phyloP scores from a whole-genome alignment of 2,329 filamentous ascomycete genomes.

The Colletotrichum sp. region DNA sequence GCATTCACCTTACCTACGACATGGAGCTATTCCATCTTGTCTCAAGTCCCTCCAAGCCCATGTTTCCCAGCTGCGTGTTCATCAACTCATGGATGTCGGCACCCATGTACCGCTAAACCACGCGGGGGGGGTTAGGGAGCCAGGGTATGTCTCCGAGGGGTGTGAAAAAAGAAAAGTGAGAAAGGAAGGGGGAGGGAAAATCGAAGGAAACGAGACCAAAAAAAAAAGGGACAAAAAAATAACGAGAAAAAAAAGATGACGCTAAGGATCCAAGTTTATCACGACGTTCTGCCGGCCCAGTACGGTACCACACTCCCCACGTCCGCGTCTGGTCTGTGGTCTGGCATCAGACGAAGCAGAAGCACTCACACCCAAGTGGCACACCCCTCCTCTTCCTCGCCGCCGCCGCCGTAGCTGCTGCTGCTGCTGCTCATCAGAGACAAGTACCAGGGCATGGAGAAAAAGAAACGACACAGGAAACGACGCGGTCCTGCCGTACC shows the following conservation, averaged over 20 bases:
- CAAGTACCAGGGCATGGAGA: slow-evolving; percentile 24
- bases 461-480: slow-evolving; percentile 24
- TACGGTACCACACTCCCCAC: slow-evolving; percentile 15
- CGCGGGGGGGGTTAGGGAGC: slow-evolving; percentile 14
- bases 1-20: slow-evolving; percentile 12
- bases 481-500: slow-evolving; percentile 16
- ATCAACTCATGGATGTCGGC: slow-evolving; percentile 11
- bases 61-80: slow-evolving; percentile 14
- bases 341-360: slow-evolving; percentile 21
- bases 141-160: not conserved
- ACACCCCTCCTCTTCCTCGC: slow-evolving; percentile 21
- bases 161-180: not conserved
- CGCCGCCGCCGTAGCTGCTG: not conserved
- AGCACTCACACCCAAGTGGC: slow-evolving; percentile 23
- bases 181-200: not conserved
- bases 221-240: not conserved
- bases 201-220: not conserved
- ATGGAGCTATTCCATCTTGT: slow-evolving; percentile 8
- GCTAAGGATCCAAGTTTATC: slow-evolving; percentile 18
- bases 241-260: slow-evolving; percentile 8
- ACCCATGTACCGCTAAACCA: slow-evolving; percentile 16
- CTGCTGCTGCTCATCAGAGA: slow-evolving; percentile 20
- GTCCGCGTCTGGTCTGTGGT: slow-evolving; percentile 12
- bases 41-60: slow-evolving; percentile 14
- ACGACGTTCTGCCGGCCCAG: slow-evolving; percentile 20